Percentiles rank a stretch among this genome's conserved stretches.
Evolutionary conservation across 2,329 filamentous ascomycete species (phyloP).

Genomic region (Neoarthrinium moseri): DNA sequence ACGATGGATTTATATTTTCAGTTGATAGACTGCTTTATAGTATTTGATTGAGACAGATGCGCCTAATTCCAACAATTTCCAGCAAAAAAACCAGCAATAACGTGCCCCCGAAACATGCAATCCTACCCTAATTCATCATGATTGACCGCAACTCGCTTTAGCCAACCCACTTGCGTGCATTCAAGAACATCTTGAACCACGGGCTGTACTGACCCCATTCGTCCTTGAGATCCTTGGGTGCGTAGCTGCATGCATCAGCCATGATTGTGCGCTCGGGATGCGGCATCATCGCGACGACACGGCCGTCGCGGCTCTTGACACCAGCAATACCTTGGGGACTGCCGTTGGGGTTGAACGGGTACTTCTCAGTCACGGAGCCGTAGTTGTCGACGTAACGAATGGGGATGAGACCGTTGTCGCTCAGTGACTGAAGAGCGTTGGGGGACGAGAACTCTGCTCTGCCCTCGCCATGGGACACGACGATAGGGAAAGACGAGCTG

Average conservation of each 20-base stretch:
- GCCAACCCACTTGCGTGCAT: constrained; percentile 84
- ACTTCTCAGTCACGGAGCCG: constrained; percentile 71
- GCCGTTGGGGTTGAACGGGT: constrained; percentile 88
- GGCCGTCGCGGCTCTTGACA: constrained; percentile 73
- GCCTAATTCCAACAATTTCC: no score
- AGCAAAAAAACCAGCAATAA: no score
- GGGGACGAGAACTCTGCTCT: constrained; percentile 68
- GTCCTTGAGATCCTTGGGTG: constrained; percentile 55
- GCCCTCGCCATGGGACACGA: constrained; percentile 88
- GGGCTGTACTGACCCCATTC: constrained; percentile 81
- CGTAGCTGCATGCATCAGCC: constrained; percentile 74
- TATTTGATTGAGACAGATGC: no score
- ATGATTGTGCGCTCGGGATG: constrained; percentile 89
- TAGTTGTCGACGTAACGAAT: constrained; percentile 86
- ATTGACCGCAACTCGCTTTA: no score
- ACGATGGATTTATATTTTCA: no score
- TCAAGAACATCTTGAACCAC: constrained; percentile 84
- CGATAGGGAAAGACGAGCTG: constrained; percentile 78
- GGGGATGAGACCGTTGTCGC: constrained; percentile 68
- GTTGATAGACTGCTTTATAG: no score
- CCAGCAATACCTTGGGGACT: constrained; percentile 73
- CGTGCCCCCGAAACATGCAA: no score
- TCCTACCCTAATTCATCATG: no score
- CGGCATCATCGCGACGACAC: constrained; percentile 88
- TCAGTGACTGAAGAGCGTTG: constrained; percentile 52